Evolutionary conservation across 2,329 filamentous ascomycete genomes (phyloP).

Genomic region (Aspergillus sp.): DNA sequence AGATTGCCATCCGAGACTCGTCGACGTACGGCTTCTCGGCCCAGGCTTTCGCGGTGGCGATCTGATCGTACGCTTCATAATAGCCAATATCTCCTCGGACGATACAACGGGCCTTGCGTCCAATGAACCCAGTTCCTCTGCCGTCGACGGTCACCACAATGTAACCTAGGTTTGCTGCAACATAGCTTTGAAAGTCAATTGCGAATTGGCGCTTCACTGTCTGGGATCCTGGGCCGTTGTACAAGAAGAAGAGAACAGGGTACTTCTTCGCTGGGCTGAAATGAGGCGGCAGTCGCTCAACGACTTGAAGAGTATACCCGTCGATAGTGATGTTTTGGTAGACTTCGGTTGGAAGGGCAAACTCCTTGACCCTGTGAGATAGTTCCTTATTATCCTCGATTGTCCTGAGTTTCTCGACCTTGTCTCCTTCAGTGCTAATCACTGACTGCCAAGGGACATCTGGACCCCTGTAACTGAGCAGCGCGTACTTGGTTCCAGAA

Average conservation of each 20-base stretch:
- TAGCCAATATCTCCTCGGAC: conserved; percentile 83
- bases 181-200: conserved; percentile 88
- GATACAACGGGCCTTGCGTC: conserved; percentile 79
- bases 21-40: conserved; percentile 83
- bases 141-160: conserved; percentile 94
- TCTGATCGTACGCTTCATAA: conserved; percentile 88
- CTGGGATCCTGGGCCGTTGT: conserved; percentile 94
- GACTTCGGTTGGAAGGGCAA: conserved; percentile 80
- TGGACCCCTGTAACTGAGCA: conserved; percentile 85
- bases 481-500: conserved; percentile 74
- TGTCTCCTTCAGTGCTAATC: conserved; percentile 76
- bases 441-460: conserved; percentile 90
- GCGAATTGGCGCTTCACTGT: conserved; percentile 77
- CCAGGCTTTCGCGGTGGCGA: conserved; percentile 85
- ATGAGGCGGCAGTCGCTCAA: conserved; percentile 88
- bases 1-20: conserved; percentile 80
- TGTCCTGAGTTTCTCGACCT: conserved; percentile 66
- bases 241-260: conserved; percentile 92
- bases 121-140: conserved; percentile 87
- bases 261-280: conserved; percentile 85
- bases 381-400: conserved; percentile 80
- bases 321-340: conserved; percentile 87
- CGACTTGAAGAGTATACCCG: conserved; percentile 70
- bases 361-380: conserved; percentile 69
- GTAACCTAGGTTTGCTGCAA: conserved; percentile 85